Percentiles rank a stretch among this genome's conserved stretches.
These are phyloP conservation scores for Schizochytrium sp. DNA, from an alignment of 108 stramenopile species.

Conservation along the genomic window DNA sequence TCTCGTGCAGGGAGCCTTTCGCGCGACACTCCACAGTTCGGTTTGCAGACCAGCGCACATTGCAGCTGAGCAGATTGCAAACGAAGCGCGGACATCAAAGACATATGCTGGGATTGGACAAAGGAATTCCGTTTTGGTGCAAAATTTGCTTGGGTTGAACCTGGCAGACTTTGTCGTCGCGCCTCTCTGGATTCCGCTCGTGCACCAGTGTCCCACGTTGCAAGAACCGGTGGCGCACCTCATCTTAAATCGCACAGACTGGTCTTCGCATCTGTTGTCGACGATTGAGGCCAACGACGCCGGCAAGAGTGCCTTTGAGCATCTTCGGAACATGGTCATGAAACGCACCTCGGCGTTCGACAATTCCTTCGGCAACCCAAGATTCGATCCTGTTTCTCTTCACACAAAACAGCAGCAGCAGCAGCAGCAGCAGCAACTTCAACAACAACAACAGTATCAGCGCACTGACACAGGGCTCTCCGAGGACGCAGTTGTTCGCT, in stretches of 20 bases:
- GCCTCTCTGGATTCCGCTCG: not conserved
- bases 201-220: not conserved
- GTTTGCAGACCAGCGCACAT: not conserved
- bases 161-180: not conserved
- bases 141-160: not conserved
- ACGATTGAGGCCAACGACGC: not conserved
- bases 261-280: not conserved
- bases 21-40: not conserved
- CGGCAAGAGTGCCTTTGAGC: not conserved
- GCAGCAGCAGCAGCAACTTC: not conserved
- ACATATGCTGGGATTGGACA: not conserved
- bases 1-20: not conserved
- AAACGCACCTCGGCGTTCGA: not conserved
- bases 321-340: not conserved
- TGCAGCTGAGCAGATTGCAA: not conserved
- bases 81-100: not conserved
- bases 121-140: not conserved
- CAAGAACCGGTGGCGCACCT: slow-evolving; percentile 10
- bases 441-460: not conserved
- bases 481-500: not conserved
- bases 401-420: not conserved
- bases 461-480: not conserved
- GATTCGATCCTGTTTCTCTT: not conserved
- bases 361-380: not conserved
- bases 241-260: not conserved